phyloP scores from a whole-genome alignment of 2,329 filamentous ascomycete genomes.

The Pyricularia sp. region DNA sequence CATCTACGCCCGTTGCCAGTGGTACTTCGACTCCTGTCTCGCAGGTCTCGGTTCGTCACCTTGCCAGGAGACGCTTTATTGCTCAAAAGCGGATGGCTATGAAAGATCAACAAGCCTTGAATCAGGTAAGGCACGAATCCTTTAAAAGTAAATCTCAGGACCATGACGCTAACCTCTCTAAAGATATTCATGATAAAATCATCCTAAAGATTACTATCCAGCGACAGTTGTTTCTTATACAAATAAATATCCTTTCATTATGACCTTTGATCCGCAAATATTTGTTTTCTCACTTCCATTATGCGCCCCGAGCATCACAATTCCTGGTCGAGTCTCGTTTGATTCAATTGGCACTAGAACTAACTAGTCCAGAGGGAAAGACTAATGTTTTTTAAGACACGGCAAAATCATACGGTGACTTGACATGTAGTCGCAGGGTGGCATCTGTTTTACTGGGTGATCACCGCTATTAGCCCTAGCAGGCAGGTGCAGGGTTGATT shows the following conservation, averaged over 20 bases:
- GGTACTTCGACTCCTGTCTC: slow-evolving; percentile 25
- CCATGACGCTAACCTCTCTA: slow-evolving; percentile 11
- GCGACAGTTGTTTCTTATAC: not conserved
- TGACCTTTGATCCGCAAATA: not conserved
- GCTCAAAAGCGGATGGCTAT: slow-evolving; percentile 79
- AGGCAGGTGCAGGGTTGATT: too few species aligned
- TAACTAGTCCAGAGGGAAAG: too few species aligned
- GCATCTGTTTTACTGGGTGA: too few species aligned
- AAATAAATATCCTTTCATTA: not conserved
- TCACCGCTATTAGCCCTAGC: too few species aligned
- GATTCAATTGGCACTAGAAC: not conserved
- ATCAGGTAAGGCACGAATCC: slow-evolving; percentile 55
- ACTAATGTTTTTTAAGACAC: not conserved
- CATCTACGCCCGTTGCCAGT: slow-evolving; percentile 17
- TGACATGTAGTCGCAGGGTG: not conserved
- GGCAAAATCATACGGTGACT: not conserved
- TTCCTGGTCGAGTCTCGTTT: not conserved
- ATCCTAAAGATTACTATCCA: slow-evolving; percentile 2
- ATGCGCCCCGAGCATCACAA: not conserved
- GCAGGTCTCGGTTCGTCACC: slow-evolving; percentile 50
- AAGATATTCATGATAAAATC: slow-evolving; percentile 64
- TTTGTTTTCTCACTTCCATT: not conserved
- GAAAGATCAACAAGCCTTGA: slow-evolving; percentile 71
- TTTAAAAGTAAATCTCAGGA: not conserved
- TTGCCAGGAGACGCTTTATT: slow-evolving; percentile 73